Base-by-base conservation (phyloP, 2,329 filamentous ascomycete species). In the Kalmusia sp. region DNA sequence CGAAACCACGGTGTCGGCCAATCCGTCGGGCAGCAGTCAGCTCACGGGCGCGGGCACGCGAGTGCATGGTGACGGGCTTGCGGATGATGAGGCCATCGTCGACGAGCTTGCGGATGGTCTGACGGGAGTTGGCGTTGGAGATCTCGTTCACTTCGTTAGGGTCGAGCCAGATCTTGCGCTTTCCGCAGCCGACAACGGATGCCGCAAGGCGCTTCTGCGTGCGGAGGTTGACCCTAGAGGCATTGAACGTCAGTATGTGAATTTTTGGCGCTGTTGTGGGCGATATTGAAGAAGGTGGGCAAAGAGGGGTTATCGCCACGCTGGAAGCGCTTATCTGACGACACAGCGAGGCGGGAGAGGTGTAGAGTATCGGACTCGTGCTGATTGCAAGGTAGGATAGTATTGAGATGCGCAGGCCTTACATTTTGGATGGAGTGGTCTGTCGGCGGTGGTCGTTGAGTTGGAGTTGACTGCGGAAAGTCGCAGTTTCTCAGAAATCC, bases 81-180 rank as follows among this genome's bases (percentile, higher is more conserved):
- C 91, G 91, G 88, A 99, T 99, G 85, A 99, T 99, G 80, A 99
- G 91, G 84, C 95, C 96, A 96, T 99, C 96, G 83, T 90, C 86
- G 79, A 98, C 89, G 82, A 99, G 91, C 87, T 99, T 99, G 86
- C 96, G 93, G 88, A 99, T 90, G 74, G 93, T 97, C 87, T 98
- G 93, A 78, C 95, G 93, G 76, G 93, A 98, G 91, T 99, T 99
- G 89, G 95, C 95, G 83, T 97, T 98, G 86, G 91, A 92, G 85
- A 99, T 99, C 85, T 99, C 95, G 87, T 84, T 95, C 84, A 93
- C 88, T 87, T 99, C 95, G 82, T 96, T 98, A 82, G 95, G 95
- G 84, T 99, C 95, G 80, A 99, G 93, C 95, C 95, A 99, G 85
- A 99, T 96, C 91, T 99, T 99, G 89, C 93, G 91, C 91, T 99